Evolutionary conservation across 208 protist species (phyloP), one percentile per base, ranked within the genome.

Genomic region (Crithidia thermophila): DNA sequence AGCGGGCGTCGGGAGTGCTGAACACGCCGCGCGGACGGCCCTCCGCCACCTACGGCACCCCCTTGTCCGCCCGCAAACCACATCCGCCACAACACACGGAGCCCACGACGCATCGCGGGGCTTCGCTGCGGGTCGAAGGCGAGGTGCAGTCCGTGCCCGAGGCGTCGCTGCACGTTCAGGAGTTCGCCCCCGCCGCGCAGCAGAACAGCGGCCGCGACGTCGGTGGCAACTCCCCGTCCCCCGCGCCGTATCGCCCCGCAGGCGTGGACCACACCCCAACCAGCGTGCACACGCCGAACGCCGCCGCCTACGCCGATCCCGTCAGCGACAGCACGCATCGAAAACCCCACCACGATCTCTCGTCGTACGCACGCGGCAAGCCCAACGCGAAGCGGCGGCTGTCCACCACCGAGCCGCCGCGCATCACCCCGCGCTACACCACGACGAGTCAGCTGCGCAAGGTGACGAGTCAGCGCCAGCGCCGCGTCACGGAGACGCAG

Each of bases 401-500:
- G 5, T 64, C 66, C 36, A 62, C 53, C 14, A 36, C 37, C 7
- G 56, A n/a, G 37, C 46, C 46, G 46, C 66, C 53, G 28, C 57
- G 50, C 67, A 23, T 59, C 39, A 21, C 11, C 6, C 56, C 57
- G 7, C 57, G 67, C 4, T 13, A 3, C n/a, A 72, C 66, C 5
- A 40, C 42, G 10, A 64, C 66, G n/a, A 72, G 66, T 57, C 25
- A 56, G 14, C 56, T 72, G 34, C 66, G 66, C 33, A 14, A 30
- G 8, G 23, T 57, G 18, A 64, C 56, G 21, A 64, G 46, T 57
- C 66, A 58, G 34, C 66, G 56, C 20, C 25, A 28, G 20, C 66
- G 66, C 11, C 56, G 47, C 11, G 55, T 53, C 16, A 51, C 56
- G 2, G 66, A 72, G 27, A 37, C 33, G 55, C 36, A 53, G 42